Evolutionary conservation across 257 asterid genomes (phyloP).

Genomic region (Capsicum chinense): DNA sequence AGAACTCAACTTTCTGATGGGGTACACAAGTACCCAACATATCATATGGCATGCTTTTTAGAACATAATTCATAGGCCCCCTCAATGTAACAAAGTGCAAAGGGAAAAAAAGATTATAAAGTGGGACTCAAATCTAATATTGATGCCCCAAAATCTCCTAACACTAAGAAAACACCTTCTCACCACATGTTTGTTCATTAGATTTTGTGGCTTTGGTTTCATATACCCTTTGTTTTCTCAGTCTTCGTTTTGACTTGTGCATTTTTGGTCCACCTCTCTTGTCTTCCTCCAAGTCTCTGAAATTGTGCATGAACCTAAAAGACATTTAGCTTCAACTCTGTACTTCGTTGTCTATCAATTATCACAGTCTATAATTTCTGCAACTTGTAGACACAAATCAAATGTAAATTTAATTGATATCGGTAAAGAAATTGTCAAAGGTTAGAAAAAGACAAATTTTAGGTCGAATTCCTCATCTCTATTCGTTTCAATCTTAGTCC

Average conservation of each 20-base stretch:
- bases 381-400: neutral
- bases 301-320: neutral
- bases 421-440: neutral
- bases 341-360: neutral
- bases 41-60: conserved; percentile 18
- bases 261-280: conserved; percentile 3
- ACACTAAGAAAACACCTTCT: conserved; percentile 22
- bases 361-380: neutral
- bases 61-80: conserved; percentile 19
- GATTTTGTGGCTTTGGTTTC: conserved; percentile 19
- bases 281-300: neutral
- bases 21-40: conserved; percentile 12
- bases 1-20: conserved; percentile 18
- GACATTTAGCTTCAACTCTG: neutral
- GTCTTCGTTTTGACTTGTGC: conserved; percentile 8
- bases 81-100: neutral
- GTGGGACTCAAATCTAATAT: conserved; percentile 22
- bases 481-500: no score
- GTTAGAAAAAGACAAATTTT: neutral
- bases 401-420: neutral
- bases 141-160: neutral
- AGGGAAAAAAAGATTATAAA: neutral
- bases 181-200: neutral
- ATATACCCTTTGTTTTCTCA: neutral
- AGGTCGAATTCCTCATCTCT: neutral